phyloP scores from a whole-genome alignment of 352 stramenopile species.

The Globisporangium megalacanthum region DNA sequence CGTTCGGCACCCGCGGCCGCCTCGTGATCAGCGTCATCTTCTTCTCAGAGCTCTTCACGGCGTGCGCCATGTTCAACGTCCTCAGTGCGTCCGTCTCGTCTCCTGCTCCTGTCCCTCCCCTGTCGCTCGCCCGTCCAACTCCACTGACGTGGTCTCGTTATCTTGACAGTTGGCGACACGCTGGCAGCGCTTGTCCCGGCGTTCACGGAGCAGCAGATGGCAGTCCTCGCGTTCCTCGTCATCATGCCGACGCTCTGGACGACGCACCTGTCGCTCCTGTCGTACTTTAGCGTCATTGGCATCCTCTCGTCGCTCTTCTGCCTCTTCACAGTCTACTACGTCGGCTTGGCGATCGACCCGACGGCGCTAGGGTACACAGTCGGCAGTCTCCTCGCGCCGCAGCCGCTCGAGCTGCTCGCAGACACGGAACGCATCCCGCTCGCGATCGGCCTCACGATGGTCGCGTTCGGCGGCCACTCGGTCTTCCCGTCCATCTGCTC shows the following conservation, averaged over 20 bases:
- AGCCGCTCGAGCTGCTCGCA: conserved; percentile 55
- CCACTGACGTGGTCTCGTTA: too few species aligned
- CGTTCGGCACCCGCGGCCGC: conserved; percentile 64
- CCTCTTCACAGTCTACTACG: conserved; percentile 68
- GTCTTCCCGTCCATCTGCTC: conserved; percentile 89
- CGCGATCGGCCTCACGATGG: conserved; percentile 81
- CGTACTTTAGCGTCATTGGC: conserved; percentile 80
- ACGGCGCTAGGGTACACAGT: conserved; percentile 24
- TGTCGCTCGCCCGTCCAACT: too few species aligned
- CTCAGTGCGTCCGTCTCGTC: conserved; percentile 45
- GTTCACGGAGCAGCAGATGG: conserved; percentile 51
- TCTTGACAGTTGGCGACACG: conserved; percentile 74
- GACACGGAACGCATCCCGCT: conserved; percentile 66
- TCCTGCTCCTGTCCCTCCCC: too few species aligned
- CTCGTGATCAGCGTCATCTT: conserved; percentile 76
- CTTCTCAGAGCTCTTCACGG: conserved; percentile 79
- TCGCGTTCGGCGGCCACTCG: conserved; percentile 83
- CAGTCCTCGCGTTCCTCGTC: conserved; percentile 59
- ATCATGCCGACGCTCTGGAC: conserved; percentile 83
- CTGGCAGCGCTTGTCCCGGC: conserved; percentile 64
- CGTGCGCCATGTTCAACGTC: conserved; percentile 75
- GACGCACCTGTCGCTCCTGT: conserved; percentile 74
- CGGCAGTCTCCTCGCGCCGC: conserved; percentile 59
- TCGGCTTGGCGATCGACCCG: conserved; percentile 57
- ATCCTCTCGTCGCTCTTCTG: conserved; percentile 84